A percentile compares a stretch with the other conserved stretches of the same genome.
These are phyloP conservation scores for Xylaria palmicola DNA, from an alignment of 495 filamentous ascomycete species.

Conservation along the genomic window DNA sequence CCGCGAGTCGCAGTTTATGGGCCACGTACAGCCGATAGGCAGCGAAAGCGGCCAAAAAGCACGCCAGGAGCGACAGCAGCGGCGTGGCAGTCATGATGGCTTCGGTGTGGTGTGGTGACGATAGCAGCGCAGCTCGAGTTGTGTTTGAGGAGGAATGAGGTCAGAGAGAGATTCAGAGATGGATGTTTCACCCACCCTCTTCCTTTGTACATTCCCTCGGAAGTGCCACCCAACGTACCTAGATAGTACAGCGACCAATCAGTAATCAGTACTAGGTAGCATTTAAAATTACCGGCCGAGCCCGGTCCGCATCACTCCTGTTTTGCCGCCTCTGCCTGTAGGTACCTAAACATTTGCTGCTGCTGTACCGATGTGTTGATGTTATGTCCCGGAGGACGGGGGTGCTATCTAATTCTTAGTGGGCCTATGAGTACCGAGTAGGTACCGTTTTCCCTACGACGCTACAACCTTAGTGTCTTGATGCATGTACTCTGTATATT, in stretches of 20 bases:
- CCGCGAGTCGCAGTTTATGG: conserved; percentile 19
- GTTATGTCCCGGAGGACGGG: background rate
- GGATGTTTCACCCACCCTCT: background rate
- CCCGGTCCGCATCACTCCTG: background rate
- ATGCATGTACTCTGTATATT: too few relatives aligned
- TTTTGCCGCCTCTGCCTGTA: too few relatives aligned
- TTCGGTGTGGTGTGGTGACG: conserved; percentile 15
- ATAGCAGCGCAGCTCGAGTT: too few relatives aligned
- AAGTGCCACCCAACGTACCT: background rate
- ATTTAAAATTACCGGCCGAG: background rate
- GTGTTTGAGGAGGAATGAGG: background rate
- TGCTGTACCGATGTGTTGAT: background rate
- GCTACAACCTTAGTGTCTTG: too few relatives aligned
- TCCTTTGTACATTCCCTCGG: background rate
- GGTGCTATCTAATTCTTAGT: too few relatives aligned
- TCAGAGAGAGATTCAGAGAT: background rate
- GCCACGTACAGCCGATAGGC: conserved; percentile 21
- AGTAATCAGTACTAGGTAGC: background rate
- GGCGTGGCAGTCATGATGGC: conserved; percentile 21
- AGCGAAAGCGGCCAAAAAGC: conserved; percentile 17
- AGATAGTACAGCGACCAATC: background rate
- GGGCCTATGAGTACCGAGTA: too few relatives aligned
- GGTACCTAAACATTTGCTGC: too few relatives aligned
- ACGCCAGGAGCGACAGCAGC: conserved; percentile 19
- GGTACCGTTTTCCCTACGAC: too few relatives aligned